Evolutionary conservation across 164 flowering plant genomes (phyloP), one percentile per base, ranked within the genome.

Genomic region (Vitis rotundifolia): DNA sequence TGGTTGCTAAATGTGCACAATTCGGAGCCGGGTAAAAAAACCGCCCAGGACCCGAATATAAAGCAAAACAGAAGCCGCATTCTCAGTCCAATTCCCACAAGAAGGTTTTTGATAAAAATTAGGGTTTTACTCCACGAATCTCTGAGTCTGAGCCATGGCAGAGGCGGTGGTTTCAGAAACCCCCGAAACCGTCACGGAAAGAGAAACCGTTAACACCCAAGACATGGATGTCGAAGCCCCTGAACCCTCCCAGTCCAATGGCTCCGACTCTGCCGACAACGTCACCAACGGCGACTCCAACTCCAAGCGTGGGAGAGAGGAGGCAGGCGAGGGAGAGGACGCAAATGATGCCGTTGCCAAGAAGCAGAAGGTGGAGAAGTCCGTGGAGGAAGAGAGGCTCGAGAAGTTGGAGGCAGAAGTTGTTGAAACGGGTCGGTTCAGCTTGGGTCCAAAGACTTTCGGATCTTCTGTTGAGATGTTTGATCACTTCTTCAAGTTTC

Each of bases 401-500:
- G 87, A 75, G 75, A 69, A 63, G 75, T 15, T 31, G 8, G 74
- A 63, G 19, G 71, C 49, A 58, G 49, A 54, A 9, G 68, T 61
- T 16, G 62, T 57, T 15, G 71, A 73, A 14, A 51, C 81, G 58
- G 87, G 56, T 49, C 77, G 61, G 52, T 91, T 84, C 15, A 73
- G 7, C 9, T 19, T 93, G 47, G 97, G 95, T 4, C 89, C 96
- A 18, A 93, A 93, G 79, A 75, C 11, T 29, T 91, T 94, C 74
- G 77, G 68, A 0, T 77, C 96, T 0, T 81, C 97, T 0, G 87
- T 78, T 11, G 93, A 89, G 76, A 87, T 94, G 92, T 94, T 85
- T 56, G 86, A 94, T 78, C 91, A 94, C 73, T 94, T 90, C 79
- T 78, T 48, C 84, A 87, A 90, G 82, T 74, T 92, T 11, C 89